These are phyloP conservation scores for Collybia nuda DNA, from an alignment of 768 basidiomycete genomes.

Conservation along the genomic window DNA sequence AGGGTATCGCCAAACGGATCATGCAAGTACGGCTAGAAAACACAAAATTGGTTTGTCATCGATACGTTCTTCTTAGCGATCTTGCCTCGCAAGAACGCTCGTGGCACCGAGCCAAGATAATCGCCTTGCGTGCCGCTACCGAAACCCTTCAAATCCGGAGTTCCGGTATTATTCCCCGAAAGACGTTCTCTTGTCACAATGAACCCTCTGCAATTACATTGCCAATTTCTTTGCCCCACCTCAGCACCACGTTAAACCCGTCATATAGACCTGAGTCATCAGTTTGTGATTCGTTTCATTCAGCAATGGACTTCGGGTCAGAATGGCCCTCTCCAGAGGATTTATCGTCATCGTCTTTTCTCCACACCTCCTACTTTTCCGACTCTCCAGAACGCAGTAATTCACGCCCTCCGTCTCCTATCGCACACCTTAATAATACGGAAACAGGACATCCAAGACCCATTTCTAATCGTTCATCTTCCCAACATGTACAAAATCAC, in stretches of 20 bases:
- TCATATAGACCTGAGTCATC: conserved; percentile 45
- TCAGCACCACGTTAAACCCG: conserved; percentile 17
- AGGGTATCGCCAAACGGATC: conserved; percentile 62
- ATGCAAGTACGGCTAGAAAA: conserved; percentile 70
- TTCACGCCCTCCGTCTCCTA: conserved; percentile 32
- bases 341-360: conserved; percentile 25
- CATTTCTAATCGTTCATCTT: neutral
- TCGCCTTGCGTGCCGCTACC: conserved; percentile 75
- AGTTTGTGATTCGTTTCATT: conserved; percentile 62
- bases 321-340: conserved; percentile 49
- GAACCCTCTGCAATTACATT: conserved; percentile 6
- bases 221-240: conserved; percentile 2
- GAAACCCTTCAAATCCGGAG: conserved; percentile 55
- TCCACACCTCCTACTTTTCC: conserved; percentile 21
- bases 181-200: conserved; percentile 35
- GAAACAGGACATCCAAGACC: conserved; percentile 5
- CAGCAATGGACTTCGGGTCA: conserved; percentile 57
- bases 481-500: conserved; percentile 1
- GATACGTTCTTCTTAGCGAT: conserved; percentile 72
- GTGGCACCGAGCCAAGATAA: conserved; percentile 62
- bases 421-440: conserved; percentile 7
- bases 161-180: conserved; percentile 31
- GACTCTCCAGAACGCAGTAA: conserved; percentile 36
- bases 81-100: conserved; percentile 68
- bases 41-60: conserved; percentile 72